Evolutionary conservation across 768 basidiomycete species (phyloP), one percentile per base, ranked within the genome.

Genomic region (Boletus fagicola): DNA sequence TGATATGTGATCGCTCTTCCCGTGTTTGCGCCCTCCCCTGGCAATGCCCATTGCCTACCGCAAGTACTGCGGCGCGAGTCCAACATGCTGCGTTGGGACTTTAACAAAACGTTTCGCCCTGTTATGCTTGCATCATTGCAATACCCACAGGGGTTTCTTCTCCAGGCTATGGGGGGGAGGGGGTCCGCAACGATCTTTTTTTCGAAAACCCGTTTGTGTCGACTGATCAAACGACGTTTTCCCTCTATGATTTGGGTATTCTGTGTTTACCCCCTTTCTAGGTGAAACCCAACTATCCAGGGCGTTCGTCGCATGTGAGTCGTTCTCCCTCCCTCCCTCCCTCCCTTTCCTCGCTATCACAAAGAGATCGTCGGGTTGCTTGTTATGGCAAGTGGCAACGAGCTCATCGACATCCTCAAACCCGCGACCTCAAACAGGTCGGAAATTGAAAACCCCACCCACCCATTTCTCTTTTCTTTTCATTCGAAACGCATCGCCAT

Each of bases 271-370:
- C 13, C 28, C 15, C 26, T 33, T 1, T 40, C 28, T 54, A 85
- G 87, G 78, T 91, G 50, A 92, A 92, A 72, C 90, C 89, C 36
- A 94, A 94, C 67, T 95, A 94, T 74, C 94, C 92, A 8, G 92
- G 92, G 40, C 79, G 92, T 59, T 92, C 90, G 10, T 92, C 90
- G 42, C 93, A 94, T 80, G 93, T 90, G 67, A 77, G 90, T 83
- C 6, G 1, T n/a, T 18, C 9, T 7, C 12, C 10, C 31, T 35
- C 16, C 11, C 9, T 3, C 31, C 31, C 31, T 11, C 31, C 31
- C 31, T 50, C 26, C 18, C 7, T 15, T 50, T 20, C 18, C 7
- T 15, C 20, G 13, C 39, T 38, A 8, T 24, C 42, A 39, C 35
- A 38, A 40, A 28, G n/a, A 13, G n/a, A 51, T 20, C 50, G 28